phyloP scores from a whole-genome alignment of 2,329 filamentous ascomycete genomes.

The Xylaria sp. region DNA sequence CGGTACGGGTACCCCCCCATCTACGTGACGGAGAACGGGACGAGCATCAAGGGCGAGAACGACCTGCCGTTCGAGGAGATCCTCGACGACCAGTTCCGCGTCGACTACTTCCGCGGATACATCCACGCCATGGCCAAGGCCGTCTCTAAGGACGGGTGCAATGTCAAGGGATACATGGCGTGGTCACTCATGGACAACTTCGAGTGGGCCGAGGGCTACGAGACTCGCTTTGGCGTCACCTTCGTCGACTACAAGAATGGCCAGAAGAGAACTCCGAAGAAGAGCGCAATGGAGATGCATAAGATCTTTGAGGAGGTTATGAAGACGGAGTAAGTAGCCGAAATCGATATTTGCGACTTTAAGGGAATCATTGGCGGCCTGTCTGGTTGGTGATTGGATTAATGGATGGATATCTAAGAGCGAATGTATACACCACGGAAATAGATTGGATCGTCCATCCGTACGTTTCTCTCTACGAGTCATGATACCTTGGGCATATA shows the following conservation, averaged over 20 bases:
- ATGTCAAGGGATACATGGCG: slow-evolving; percentile 83
- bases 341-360: neutral
- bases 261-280: slow-evolving; percentile 85
- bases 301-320: slow-evolving; percentile 78
- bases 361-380: neutral
- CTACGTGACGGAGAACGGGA: slow-evolving; percentile 91
- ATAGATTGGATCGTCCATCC: slow-evolving; percentile 15
- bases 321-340: slow-evolving; percentile 62
- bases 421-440: slow-evolving; percentile 21
- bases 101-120: slow-evolving; percentile 82
- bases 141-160: slow-evolving; percentile 76
- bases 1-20: slow-evolving; percentile 81
- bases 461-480: slow-evolving; percentile 12
- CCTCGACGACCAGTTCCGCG: slow-evolving; percentile 83
- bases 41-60: slow-evolving; percentile 84
- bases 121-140: slow-evolving; percentile 81
- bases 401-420: neutral
- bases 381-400: neutral
- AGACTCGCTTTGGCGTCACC: slow-evolving; percentile 85
- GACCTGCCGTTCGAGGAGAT: slow-evolving; percentile 76
- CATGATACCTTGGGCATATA: slow-evolving; percentile 30
- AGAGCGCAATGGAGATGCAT: slow-evolving; percentile 79
- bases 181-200: slow-evolving; percentile 94
- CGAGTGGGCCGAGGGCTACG: slow-evolving; percentile 92
- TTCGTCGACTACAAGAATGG: slow-evolving; percentile 84